These are phyloP conservation scores for Ceratocystis harringtonii DNA, from an alignment of 2,329 filamentous ascomycete species.

Conservation along the genomic window DNA sequence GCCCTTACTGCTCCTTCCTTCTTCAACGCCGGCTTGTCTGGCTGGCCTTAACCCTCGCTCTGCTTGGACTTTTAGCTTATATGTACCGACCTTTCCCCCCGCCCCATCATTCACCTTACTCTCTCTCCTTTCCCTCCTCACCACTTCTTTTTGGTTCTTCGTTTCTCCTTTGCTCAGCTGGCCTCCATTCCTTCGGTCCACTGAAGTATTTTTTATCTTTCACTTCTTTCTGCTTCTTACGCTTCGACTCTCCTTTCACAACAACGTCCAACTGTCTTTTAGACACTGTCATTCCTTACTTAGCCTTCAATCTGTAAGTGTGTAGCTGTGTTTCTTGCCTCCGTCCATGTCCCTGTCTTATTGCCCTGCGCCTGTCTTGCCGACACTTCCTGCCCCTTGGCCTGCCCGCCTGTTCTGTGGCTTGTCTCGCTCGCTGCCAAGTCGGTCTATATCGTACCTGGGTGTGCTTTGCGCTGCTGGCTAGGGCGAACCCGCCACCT, in stretches of 20 bases:
- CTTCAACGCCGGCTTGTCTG: background rate
- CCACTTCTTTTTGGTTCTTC: constrained; percentile 12
- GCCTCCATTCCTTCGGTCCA: constrained; percentile 13
- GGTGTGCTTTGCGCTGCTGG: background rate
- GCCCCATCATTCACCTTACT: background rate
- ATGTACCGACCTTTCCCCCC: background rate
- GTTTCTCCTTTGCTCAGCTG: constrained; percentile 9
- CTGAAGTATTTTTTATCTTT: constrained; percentile 7
- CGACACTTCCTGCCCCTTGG: background rate
- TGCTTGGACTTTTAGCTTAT: background rate
- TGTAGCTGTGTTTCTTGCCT: background rate
- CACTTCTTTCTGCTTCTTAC: constrained; percentile 7
- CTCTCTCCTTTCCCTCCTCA: constrained; percentile 4
- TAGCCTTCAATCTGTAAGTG: constrained; percentile 12
- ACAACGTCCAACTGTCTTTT: background rate
- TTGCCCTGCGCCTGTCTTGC: background rate
- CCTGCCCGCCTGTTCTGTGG: background rate
- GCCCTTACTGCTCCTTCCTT: background rate
- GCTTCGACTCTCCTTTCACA: constrained; percentile 3
- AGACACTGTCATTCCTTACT: constrained; percentile 15
- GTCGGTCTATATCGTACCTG: background rate
- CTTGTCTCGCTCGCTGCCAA: background rate
- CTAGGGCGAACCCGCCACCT: background rate
- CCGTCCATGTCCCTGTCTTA: background rate
- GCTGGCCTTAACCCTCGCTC: background rate